Percentiles rank a stretch among this genome's conserved stretches.
Conservation (phyloP, 1,284 basidiomycete species). For the Melanopsichium pennsylvanicum region DNA sequence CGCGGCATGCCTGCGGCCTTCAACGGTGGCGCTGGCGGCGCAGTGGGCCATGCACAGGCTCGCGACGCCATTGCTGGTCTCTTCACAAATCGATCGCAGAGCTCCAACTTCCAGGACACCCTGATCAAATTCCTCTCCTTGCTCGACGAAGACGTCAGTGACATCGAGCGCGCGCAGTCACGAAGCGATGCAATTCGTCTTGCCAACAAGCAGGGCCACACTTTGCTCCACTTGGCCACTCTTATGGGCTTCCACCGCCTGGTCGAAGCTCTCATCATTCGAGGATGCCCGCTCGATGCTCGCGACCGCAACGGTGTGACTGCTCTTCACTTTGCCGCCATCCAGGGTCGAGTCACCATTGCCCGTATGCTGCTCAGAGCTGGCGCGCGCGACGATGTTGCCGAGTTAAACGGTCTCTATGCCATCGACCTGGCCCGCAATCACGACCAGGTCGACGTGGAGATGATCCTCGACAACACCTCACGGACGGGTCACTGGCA, state of each 20-base stretch:
- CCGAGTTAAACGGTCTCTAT: slow-evolving; percentile 79
- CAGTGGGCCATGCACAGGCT: slow-evolving; percentile 23
- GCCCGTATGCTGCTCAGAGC: slow-evolving; percentile 76
- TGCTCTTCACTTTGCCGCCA: slow-evolving; percentile 83
- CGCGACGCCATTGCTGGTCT: slow-evolving; percentile 45
- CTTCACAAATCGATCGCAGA: slow-evolving; percentile 66
- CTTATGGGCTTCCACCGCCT: slow-evolving; percentile 81
- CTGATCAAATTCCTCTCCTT: slow-evolving; percentile 81
- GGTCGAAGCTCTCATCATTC: slow-evolving; percentile 76
- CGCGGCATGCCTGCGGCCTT: slow-evolving; percentile 23
- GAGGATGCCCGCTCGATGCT: slow-evolving; percentile 79
- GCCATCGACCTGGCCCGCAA: slow-evolving; percentile 78
- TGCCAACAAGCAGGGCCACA: slow-evolving; percentile 64
- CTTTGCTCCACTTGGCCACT: slow-evolving; percentile 82
- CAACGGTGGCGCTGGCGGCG: slow-evolving; percentile 8
- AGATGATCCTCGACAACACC: slow-evolving; percentile 64
- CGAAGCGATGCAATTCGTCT: slow-evolving; percentile 66
- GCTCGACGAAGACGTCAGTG: slow-evolving; percentile 68
- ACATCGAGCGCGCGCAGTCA: slow-evolving; percentile 21
- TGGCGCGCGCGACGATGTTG: slow-evolving; percentile 80
- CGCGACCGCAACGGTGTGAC: slow-evolving; percentile 91
- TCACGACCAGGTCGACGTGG: slow-evolving; percentile 70
- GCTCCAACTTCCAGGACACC: slow-evolving; percentile 74
- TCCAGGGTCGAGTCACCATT: slow-evolving; percentile 75
- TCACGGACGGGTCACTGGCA: slow-evolving; percentile 38